A percentile compares a stretch with the other conserved stretches of the same genome.
Conservation (phyloP, 2,329 filamentous ascomycete genomes). For the Fusarium continuum region DNA sequence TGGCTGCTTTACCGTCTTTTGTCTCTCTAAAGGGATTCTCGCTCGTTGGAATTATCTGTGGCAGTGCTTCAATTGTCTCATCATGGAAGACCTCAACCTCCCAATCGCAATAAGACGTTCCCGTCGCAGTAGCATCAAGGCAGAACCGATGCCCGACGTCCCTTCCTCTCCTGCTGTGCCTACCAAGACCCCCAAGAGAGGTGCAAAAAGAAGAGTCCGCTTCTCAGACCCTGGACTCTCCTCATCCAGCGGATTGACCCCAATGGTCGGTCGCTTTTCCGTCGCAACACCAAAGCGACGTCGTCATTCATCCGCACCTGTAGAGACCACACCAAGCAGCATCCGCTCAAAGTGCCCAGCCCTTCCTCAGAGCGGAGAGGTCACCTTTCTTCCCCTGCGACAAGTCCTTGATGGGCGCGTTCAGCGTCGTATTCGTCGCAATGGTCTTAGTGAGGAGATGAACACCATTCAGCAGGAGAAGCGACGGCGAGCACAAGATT, state of each 20-base stretch:
- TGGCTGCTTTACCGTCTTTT: background rate
- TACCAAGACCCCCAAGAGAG: slow-evolving; percentile 45
- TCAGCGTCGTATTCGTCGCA: slow-evolving; percentile 65
- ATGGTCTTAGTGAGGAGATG: slow-evolving; percentile 67
- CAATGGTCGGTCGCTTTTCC: slow-evolving; percentile 63
- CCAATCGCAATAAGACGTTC: slow-evolving; percentile 66
- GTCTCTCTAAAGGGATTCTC: no score
- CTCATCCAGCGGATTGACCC: slow-evolving; percentile 63
- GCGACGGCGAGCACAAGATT: slow-evolving; percentile 50
- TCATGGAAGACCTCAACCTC: slow-evolving; percentile 55
- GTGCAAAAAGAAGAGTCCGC: slow-evolving; percentile 60
- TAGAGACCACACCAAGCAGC: slow-evolving; percentile 33
- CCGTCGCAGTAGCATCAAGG: slow-evolving; percentile 54
- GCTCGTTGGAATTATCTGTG: no score
- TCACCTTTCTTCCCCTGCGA: slow-evolving; percentile 56
- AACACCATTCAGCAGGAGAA: slow-evolving; percentile 61
- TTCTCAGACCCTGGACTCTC: slow-evolving; percentile 66
- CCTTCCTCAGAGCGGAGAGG: slow-evolving; percentile 49
- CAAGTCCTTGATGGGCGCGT: slow-evolving; percentile 66
- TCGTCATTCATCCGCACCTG: slow-evolving; percentile 58
- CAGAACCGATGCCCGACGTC: slow-evolving; percentile 40
- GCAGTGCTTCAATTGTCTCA: background rate
- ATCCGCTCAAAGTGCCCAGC: slow-evolving; percentile 21
- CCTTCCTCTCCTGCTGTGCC: slow-evolving; percentile 15
- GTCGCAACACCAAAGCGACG: slow-evolving; percentile 53